Conservation (phyloP, 2,329 filamentous ascomycete genomes). For the Hypoxylon sp. region DNA sequence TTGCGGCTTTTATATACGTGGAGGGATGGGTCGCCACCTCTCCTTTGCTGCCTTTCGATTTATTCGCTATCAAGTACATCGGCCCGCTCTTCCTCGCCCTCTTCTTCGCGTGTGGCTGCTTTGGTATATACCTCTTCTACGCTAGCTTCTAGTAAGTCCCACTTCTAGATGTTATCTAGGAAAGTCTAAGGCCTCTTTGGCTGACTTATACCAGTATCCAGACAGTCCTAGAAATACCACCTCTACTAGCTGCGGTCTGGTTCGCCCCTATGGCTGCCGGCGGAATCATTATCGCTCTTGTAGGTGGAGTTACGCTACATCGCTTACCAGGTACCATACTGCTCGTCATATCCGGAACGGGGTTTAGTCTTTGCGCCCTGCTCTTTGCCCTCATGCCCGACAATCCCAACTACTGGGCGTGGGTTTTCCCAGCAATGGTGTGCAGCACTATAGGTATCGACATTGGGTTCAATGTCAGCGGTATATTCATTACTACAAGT, state of each 20-base stretch:
- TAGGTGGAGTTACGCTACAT: conserved; percentile 75
- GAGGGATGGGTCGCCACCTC: conserved; percentile 77
- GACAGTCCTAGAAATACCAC: conserved; percentile 67
- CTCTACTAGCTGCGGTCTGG: conserved; percentile 76
- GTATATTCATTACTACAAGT: conserved; percentile 81
- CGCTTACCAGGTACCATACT: conserved; percentile 72
- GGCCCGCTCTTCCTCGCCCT: conserved; percentile 70
- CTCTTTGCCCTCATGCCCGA: conserved; percentile 74
- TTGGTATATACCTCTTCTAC: conserved; percentile 78
- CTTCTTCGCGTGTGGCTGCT: conserved; percentile 75
- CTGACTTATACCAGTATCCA: conserved; percentile 64
- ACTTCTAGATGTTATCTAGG: not conserved
- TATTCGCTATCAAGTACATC: conserved; percentile 79
- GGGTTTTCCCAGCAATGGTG: conserved; percentile 78
- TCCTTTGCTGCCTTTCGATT: conserved; percentile 76
- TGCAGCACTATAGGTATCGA: conserved; percentile 79
- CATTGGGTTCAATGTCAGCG: conserved; percentile 79
- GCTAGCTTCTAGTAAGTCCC: conserved; percentile 60
- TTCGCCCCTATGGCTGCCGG: conserved; percentile 76
- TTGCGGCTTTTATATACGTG: conserved; percentile 74
- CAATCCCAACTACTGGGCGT: conserved; percentile 75
- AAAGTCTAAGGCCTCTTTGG: not conserved
- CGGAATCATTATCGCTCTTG: conserved; percentile 73
- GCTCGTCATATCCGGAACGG: conserved; percentile 71
- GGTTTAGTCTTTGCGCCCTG: conserved; percentile 69